Base-by-base conservation (phyloP, 148 eudicot genomes). In the Suaeda aralocaspica region DNA sequence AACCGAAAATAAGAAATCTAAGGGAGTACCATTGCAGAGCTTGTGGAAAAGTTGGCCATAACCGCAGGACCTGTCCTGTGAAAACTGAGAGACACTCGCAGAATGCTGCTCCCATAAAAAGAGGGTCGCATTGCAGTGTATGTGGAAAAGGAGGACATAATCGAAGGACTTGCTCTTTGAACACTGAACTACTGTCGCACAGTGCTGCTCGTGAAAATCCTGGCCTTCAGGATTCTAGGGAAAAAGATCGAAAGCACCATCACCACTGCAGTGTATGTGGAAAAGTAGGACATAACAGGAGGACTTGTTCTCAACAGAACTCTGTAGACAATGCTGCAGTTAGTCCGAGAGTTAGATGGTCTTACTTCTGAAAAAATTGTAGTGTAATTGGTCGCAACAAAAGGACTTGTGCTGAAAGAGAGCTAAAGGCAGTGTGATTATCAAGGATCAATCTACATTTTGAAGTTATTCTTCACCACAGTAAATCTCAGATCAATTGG, bases 21-120 rank as follows among this genome's bases (percentile, higher is more conserved):
- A 72, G 77, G 16, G 74, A 68, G n/a, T 86, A 76, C 31, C 66
- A 57, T 68, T 92, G 96, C 76, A 59, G 83, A 25, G 53, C 77
- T 33, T 92, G 96, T 68, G 82, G 87, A 5, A 64, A 77, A 70
- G 69, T 74, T 36, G 92, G 95, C 26, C 97, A 92, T 74, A 89
- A 77, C 67, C 15, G 68, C 29, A 77, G 76, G 66, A 67, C 68
- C 29, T 77, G 76, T 34, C 15, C 72, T 72, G 39, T 39, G 34
- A 59, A 71, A 59, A 31, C 31, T 22, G 30, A 14, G 3, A 11
- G 3, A 39, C 64, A 70, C 19, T 44, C 65, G 46, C 18, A 67
- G 4, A 33, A 5, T n/a, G 29, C 3, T 6, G 44, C 16, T 33
- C 15, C 9, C 12, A 16, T 4, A 36, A 30, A 21, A 29, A 15